Base-by-base conservation (phyloP, 306 rosid species). In the Malus domestica region DNA sequence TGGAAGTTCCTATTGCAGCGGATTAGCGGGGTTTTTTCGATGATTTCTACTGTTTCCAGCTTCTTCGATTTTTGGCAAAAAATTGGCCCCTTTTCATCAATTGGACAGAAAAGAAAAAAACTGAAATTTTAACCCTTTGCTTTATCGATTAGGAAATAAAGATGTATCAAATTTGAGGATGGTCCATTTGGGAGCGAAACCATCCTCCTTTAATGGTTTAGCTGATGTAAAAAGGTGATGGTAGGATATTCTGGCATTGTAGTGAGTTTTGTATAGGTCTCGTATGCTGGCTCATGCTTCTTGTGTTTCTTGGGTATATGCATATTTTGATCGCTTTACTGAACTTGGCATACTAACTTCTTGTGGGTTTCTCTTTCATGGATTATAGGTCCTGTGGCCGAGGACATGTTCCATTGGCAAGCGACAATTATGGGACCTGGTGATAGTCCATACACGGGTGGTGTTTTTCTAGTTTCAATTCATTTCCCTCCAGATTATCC, bases 341-440 rank as follows among this genome's bases (percentile, higher is more conserved):
- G 70, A 35, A 38, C 14, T 35, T 62, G 30, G 5, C 0, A 2
- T 44, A 7, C 4, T 4, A 7, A 10, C 23, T 68, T 16, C n/a
- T 42, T 58, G 22, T 40, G 80, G 38, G 15, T 13, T 16, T 59
- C 68, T 19, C 15, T 63, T 15, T 61, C 67, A 15, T 80, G 72
- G 76, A 14, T 63, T 72, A 19, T 52, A 93, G 97, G 98, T 74
- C 97, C 98, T 0, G 95, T 90, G 80, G 98, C 95, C 6, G 98
- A 93, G 87, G 98, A 93, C 72, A 93, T 93, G 96, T 93, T 90
- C 85, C 98, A 93, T 73, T 93, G 94, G 96, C 97, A 93, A 77
- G 97, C 97, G 45, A 89, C 94, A 25, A 89, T 93, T 65, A 93
- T 89, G 96, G 98, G 98, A 44, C 98, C 98, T 29, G 59, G 91